Conservation (phyloP, 2,329 filamentous ascomycete genomes). For the Trichophyton simii region DNA sequence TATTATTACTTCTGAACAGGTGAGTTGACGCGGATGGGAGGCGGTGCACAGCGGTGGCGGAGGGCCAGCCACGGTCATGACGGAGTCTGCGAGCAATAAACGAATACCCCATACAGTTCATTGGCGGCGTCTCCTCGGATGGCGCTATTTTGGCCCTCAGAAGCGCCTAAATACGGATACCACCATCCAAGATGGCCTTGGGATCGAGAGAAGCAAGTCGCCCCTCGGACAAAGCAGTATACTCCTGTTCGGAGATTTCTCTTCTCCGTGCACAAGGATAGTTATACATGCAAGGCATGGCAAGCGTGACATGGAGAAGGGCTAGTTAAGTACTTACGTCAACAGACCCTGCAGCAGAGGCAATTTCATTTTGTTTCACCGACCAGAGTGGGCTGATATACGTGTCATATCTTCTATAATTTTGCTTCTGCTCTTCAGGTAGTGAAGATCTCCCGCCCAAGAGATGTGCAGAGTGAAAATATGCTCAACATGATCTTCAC, state of each 20-base stretch:
- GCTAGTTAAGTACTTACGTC: not conserved
- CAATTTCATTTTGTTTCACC: not conserved
- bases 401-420: not conserved
- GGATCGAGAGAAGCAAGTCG: too few species aligned
- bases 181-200: too few species aligned
- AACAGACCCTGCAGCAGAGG: not conserved
- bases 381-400: not conserved
- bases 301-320: not conserved
- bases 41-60: not conserved
- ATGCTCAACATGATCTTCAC: not conserved
- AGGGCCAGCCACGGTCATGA: not conserved
- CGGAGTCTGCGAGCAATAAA: not conserved
- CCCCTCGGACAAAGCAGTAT: not conserved
- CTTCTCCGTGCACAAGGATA: not conserved
- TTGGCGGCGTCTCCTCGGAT: too few species aligned
- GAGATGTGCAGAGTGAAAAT: not conserved
- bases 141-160: not conserved
- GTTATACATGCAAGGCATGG: too few species aligned
- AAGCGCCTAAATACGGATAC: too few species aligned
- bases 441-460: not conserved
- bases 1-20: not conserved
- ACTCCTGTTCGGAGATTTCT: not conserved
- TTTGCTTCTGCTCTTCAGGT: not conserved
- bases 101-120: not conserved
- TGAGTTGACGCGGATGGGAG: not conserved